Evolutionary conservation across 768 basidiomycete species (phyloP), one percentile per base, ranked within the genome.

Genomic region (Naganishia kalamii): DNA sequence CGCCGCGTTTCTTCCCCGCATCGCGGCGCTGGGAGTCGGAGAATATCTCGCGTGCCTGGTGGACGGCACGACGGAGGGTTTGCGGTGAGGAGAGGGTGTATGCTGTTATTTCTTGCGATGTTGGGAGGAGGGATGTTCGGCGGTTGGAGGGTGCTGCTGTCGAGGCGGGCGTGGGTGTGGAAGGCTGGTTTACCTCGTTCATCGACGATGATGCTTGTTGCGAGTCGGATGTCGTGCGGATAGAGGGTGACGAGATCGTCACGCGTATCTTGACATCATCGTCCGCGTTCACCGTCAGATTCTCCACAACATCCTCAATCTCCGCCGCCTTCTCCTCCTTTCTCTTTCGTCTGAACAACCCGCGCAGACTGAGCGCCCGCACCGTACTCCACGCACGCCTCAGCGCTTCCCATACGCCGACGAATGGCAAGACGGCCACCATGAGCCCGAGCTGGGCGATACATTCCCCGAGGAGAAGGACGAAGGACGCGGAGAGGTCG

Each of bases 21-120:
- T 57, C 54, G 21, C 54, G 19, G 12, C 35, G 23, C 54, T 21
- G 33, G 4, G 54, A 1, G 13, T 57, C 54, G 21, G 35, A 21
- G 13, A 37, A 57, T n/a, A 57, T 57, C 21, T 57, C 54, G 23
- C 54, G 35, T 15, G 54, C 54, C 27, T 57, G 33, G n/a, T 37
- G 21, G 5, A 57, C 54, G 3, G 54, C 54, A 1, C 54, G 33
- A 21, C 54, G 54, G 0, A 57, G 37, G 12, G 54, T 57, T 25
- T 57, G 54, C 21, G 54, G 54, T 6, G 54, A 57, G 10, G 54
- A 57, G 3, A 57, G 23, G n/a, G 54, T 57, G 54, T 57, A 57
- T 27, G 54, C 54, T 13, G 54, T 57, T 12, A 57, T 52, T 35
- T 52, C 30, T 29, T 21, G 8, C 15, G 51, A 52, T 19, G 51